phyloP scores from a whole-genome alignment of 2,329 filamentous ascomycete species.

The Ophiostoma pallidulum region DNA sequence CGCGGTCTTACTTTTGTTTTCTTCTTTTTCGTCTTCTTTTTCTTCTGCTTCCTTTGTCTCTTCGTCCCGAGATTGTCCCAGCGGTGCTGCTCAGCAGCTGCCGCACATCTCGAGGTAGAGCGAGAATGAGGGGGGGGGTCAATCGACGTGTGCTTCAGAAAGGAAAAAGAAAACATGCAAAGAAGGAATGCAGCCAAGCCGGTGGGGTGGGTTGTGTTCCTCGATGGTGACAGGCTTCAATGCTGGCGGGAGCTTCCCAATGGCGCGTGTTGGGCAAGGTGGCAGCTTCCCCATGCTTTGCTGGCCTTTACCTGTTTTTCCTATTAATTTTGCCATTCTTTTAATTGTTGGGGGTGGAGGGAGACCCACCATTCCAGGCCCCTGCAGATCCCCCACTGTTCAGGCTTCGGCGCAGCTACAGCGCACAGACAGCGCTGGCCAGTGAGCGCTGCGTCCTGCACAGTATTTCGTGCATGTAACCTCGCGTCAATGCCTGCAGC shows the following conservation, averaged over 20 bases:
- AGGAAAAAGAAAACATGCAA: background rate
- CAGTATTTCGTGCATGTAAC: no score
- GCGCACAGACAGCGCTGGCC: background rate
- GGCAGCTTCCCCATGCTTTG: constrained; percentile 16
- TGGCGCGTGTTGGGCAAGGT: constrained; percentile 6
- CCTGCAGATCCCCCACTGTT: constrained; percentile 6
- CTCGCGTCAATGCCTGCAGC: no score
- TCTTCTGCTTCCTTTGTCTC: background rate
- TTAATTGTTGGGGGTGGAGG: no score
- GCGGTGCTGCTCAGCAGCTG: constrained; percentile 5
- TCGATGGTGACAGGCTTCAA: no score
- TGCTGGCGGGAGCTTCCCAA: background rate
- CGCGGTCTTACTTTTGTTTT: no score
- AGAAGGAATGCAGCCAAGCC: background rate
- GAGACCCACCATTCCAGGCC: no score
- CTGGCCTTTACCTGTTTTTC: no score
- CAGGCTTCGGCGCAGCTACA: background rate
- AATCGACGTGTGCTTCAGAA: background rate
- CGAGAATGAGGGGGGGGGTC: background rate
- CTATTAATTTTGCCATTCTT: background rate
- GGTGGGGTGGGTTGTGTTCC: no score
- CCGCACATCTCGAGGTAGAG: constrained; percentile 6
- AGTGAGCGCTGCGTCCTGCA: no score
- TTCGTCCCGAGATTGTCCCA: background rate
- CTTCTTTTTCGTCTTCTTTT: background rate